Percentiles rank a stretch among this genome's conserved stretches.
phyloP scores from a whole-genome alignment of 441 rosid genomes.

The Sinapis alba region DNA sequence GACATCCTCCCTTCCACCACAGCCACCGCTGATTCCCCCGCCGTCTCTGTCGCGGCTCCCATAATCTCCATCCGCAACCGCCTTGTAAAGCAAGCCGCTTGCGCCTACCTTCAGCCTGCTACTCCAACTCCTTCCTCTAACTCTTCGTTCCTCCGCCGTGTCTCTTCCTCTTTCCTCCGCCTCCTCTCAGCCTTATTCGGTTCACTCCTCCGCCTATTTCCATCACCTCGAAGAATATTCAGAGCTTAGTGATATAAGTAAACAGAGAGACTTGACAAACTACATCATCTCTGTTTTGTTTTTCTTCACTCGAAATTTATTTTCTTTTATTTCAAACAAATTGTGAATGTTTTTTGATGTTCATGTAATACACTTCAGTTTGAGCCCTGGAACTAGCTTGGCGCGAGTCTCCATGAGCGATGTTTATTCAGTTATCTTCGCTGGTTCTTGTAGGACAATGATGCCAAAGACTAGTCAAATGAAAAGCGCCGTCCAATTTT shows the following conservation, averaged over 20 bases:
- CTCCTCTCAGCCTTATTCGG: slow-evolving; percentile 37
- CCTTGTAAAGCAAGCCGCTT: slow-evolving; percentile 89
- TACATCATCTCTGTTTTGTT: slow-evolving; percentile 2
- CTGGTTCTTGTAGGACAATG: background rate
- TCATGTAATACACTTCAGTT: slow-evolving; percentile 14
- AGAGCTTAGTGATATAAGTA: slow-evolving; percentile 2
- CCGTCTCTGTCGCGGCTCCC: slow-evolving; percentile 37
- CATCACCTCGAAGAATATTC: slow-evolving; percentile 23
- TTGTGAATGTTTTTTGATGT: slow-evolving; percentile 32
- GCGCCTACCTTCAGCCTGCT: slow-evolving; percentile 90
- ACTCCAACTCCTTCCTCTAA: slow-evolving; percentile 54
- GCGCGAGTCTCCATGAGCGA: slow-evolving; percentile 6
- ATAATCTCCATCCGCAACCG: slow-evolving; percentile 73
- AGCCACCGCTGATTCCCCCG: slow-evolving; percentile 53
- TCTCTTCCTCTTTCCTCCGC: slow-evolving; percentile 47
- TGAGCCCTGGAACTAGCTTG: slow-evolving; percentile 12
- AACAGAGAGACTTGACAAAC: background rate
- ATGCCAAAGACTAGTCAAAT: background rate
- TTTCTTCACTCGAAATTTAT: background rate
- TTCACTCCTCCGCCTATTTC: slow-evolving; percentile 32
- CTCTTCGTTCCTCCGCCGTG: slow-evolving; percentile 50
- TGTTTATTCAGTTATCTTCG: background rate
- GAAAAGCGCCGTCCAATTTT: background rate
- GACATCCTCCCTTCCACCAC: slow-evolving; percentile 63
- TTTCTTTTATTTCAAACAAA: background rate